Base-by-base conservation (phyloP, 768 basidiomycete genomes). In the Phaffia tasmanica region DNA sequence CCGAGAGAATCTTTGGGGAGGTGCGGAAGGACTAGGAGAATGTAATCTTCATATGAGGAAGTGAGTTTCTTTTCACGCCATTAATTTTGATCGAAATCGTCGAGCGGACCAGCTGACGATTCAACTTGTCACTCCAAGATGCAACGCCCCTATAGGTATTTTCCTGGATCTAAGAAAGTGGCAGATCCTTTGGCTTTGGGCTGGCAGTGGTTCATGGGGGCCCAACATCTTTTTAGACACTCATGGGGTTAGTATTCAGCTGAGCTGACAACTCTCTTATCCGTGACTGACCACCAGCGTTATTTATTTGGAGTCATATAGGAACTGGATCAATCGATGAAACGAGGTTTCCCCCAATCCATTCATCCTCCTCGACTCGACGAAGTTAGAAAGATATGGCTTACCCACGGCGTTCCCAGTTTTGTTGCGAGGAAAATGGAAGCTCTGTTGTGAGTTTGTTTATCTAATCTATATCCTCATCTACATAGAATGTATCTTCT, bases 41-140 rank as follows among this genome's bases (percentile, higher is more conserved):
- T 97, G 93, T 75, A 99, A 97, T 74, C 83, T 88, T 81, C 95
- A 98, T 74, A 88, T 86, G 60, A 81, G 91, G 81, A 87, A 89
- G 94, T 95, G 73, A 74, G 91, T 85, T 5, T 42, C 8, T 63
- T 27, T 25, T 35, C 55, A 11, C 7, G 6, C 25, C 30, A 23
- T 27, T 65, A 54, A 35, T 60, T 62, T 42, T 42, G 7, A 18
- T 35, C 48, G 62, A 55, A 23, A 6, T 63, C 29, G 56, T 4
- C 30, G 62, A 56, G 30, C 47, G 29, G 16, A 21, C 23, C n/a
- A 19, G 32, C 57, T 61, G 18, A 16, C 11, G 35, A 5, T 42
- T 42, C 35, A 42, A 42, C 35, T 11, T 42, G 35, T 62, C 51
- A 59, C 16, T 70, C 32, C 19, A 63, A 97, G 94, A 64, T 98